A percentile compares a stretch with the other conserved stretches of the same genome.
phyloP scores from a whole-genome alignment of 371 early-diverging fungal genomes.

The Circinella minor region DNA sequence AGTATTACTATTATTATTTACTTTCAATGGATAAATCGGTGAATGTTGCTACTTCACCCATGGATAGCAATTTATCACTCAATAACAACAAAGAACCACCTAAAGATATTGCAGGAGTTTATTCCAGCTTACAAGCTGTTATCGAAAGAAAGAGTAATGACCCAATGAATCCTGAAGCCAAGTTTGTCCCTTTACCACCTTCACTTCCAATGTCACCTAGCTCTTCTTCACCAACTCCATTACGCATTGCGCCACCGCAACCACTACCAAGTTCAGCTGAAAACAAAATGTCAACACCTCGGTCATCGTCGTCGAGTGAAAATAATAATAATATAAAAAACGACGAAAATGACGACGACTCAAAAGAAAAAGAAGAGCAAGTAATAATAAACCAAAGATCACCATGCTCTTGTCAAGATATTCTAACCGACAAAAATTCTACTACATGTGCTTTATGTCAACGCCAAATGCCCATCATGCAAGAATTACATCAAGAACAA shows the following conservation, averaged over 20 bases:
- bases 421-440: slow-evolving; percentile 34
- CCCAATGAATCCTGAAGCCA: slow-evolving; percentile 37
- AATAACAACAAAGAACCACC: slow-evolving; percentile 37
- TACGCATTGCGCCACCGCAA: slow-evolving; percentile 8
- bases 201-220: slow-evolving; percentile 49
- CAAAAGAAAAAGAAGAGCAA: slow-evolving; percentile 1
- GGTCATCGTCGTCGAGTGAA: slow-evolving; percentile 16
- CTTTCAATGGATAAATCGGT: neutral
- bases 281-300: slow-evolving; percentile 11
- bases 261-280: neutral
- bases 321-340: neutral
- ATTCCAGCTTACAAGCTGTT: slow-evolving; percentile 59
- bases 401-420: slow-evolving; percentile 47
- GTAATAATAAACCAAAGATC: neutral
- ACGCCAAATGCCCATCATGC: slow-evolving; percentile 57
- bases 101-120: slow-evolving; percentile 61
- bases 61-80: neutral
- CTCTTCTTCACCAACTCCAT: slow-evolving; percentile 38
- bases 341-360: neutral
- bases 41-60: neutral
- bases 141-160: slow-evolving; percentile 47
- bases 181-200: slow-evolving; percentile 48
- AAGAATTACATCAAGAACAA: slow-evolving; percentile 52
- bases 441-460: slow-evolving; percentile 58
- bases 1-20: neutral